Base-by-base conservation (phyloP, 768 basidiomycete genomes). In the Collybia sordida region DNA sequence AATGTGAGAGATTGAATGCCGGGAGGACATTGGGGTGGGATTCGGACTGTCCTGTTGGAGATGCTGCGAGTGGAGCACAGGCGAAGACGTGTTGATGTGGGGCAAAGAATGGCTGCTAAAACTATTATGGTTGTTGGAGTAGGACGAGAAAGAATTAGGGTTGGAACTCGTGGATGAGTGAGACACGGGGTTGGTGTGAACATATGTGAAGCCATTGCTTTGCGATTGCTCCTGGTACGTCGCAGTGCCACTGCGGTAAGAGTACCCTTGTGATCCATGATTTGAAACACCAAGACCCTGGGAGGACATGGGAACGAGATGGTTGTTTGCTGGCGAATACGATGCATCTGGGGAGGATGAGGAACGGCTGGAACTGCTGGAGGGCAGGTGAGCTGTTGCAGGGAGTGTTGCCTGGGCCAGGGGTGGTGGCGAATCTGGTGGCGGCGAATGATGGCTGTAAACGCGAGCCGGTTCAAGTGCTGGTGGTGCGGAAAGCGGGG, bases 1-100 rank as follows among this genome's bases (percentile, higher is more conserved):
- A 19, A 83, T 78, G 50, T 82, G 81, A 0, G 81, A 81, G 21
- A 83, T 80, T 5, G 81, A 82, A 36, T 81, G 77, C 8, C 82
- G 76, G n/a, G 80, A 82, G 3, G 73, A 65, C 3, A 73, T 65
- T 3, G 77, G 62, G 0, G 70, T 60, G 6, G 67, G 61, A 21
- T 67, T 37, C 6, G 64, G 54, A 24, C 47, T 59, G 28, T 57
- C 52, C 31, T 12, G 31, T 6, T 60, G 59, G 7, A 51, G 14
- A 23, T 61, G 55, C 43, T 54, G 36, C 27, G 58, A 52, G 21
- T 60, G 60, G 24, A 46, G 47, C 25, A 48, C 47, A 1, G 58
- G 39, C 12, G 55, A 58, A 17, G 62, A 56, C 1, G 62, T 58
- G 25, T 57, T 60, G 46, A 63, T 60, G 42, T 59, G 59, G 8